phyloP scores from a whole-genome alignment of 495 filamentous ascomycete genomes.

The Aspergillus asperescens region DNA sequence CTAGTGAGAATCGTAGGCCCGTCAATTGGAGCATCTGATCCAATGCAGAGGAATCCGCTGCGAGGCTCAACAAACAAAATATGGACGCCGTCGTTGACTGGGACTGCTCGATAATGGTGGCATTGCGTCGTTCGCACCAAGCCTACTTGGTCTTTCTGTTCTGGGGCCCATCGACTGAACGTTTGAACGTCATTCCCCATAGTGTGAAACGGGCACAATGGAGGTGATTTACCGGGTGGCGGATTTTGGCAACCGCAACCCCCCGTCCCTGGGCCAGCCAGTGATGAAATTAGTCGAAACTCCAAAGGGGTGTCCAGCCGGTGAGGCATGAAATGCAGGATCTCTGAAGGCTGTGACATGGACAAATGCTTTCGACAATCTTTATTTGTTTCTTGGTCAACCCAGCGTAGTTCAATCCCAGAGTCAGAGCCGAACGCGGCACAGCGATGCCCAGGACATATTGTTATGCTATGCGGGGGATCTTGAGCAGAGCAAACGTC shows the following conservation, averaged over 20 bases:
- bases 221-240: slow-evolving; percentile 20
- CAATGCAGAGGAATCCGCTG: slow-evolving; percentile 56
- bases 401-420: slow-evolving; percentile 69
- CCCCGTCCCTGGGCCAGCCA: slow-evolving; percentile 45
- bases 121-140: slow-evolving; percentile 41
- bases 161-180: slow-evolving; percentile 23
- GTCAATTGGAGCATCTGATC: slow-evolving; percentile 59
- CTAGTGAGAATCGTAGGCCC: slow-evolving; percentile 45
- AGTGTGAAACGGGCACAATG: slow-evolving; percentile 30
- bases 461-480: slow-evolving; percentile 60
- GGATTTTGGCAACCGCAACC: slow-evolving; percentile 33
- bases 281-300: slow-evolving; percentile 62
- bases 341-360: slow-evolving; percentile 60
- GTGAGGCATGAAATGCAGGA: slow-evolving; percentile 61
- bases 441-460: slow-evolving; percentile 63
- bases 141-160: slow-evolving; percentile 25
- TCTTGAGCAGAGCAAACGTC: slow-evolving; percentile 62
- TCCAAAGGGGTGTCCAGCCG: slow-evolving; percentile 39
- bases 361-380: slow-evolving; percentile 59
- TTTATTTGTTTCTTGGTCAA: slow-evolving; percentile 56
- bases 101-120: slow-evolving; percentile 64
- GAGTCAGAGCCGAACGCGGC: slow-evolving; percentile 65
- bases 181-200: slow-evolving; percentile 23
- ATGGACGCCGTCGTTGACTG: slow-evolving; percentile 64
- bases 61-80: slow-evolving; percentile 65